These are phyloP conservation scores for Kitagawia praeruptora DNA, from an alignment of 129 eudicot species.

Conservation along the genomic window DNA sequence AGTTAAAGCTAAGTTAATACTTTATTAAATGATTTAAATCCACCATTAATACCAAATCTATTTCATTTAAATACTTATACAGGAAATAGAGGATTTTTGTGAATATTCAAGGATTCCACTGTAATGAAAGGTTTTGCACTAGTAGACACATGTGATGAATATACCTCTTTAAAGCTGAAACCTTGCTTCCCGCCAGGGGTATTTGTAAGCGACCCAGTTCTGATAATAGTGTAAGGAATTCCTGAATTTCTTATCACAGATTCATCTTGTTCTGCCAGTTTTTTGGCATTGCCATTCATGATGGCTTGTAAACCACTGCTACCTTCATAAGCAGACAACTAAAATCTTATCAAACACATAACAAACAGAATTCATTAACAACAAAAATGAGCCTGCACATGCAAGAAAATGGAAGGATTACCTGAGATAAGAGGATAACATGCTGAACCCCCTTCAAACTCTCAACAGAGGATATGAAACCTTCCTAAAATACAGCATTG, in stretches of 20 bases:
- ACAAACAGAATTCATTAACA: conserved; percentile 18
- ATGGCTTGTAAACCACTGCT: conserved; percentile 86
- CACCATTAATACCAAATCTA: background rate
- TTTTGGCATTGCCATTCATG: conserved; percentile 57
- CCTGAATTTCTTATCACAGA: conserved; percentile 43
- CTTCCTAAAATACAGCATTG: conserved; percentile 53
- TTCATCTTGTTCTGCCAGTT: conserved; percentile 77
- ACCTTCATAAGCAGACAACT: conserved; percentile 83
- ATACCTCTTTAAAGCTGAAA: conserved; percentile 73
- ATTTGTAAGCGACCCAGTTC: conserved; percentile 51
- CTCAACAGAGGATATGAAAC: conserved; percentile 49
- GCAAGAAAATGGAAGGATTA: conserved; percentile 25
- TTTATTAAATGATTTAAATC: background rate
- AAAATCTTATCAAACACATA: conserved; percentile 53
- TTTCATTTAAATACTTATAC: no score
- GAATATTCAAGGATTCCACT: background rate
- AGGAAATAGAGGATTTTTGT: background rate
- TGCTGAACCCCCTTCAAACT: conserved; percentile 72
- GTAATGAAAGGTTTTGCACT: background rate
- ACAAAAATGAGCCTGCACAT: conserved; percentile 2
- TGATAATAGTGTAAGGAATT: conserved; percentile 70
- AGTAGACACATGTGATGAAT: background rate
- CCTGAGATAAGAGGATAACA: conserved; percentile 86
- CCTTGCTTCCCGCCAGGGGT: conserved; percentile 80
- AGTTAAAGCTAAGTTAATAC: no score